phyloP scores from a whole-genome alignment of 78 protist genomes.

The Dictyostelium citrinum region DNA sequence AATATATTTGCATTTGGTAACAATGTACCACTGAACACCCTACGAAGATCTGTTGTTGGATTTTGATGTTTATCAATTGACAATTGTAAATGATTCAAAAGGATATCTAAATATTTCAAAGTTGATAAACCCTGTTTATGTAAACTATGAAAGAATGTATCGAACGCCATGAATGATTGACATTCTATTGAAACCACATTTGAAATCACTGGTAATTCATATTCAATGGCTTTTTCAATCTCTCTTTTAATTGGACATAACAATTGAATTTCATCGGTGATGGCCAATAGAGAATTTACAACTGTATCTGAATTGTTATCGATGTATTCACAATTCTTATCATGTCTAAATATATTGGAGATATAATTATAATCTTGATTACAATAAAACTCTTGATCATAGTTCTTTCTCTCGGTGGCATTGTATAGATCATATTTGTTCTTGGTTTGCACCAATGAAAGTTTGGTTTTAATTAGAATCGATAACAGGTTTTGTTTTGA shows the following conservation, averaged over 20 bases:
- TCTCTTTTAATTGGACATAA: slow-evolving; percentile 12
- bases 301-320: not conserved
- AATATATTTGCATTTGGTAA: not conserved
- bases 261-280: slow-evolving; percentile 8
- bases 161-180: not conserved
- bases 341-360: slow-evolving; percentile 28
- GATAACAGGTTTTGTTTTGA: slow-evolving; percentile 18
- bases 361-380: slow-evolving; percentile 50
- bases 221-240: not conserved
- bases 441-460: not conserved
- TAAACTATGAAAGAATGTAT: slow-evolving; percentile 20
- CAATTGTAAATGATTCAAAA: not conserved
- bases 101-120: slow-evolving; percentile 2
- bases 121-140: not conserved
- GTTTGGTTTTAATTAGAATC: not conserved
- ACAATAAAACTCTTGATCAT: not conserved
- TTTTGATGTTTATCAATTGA: not conserved
- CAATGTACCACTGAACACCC: not conserved
- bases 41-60: not conserved
- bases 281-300: not conserved
- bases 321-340: not conserved
- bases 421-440: not conserved
- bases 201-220: slow-evolving; percentile 8
- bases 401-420: not conserved
- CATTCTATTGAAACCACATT: slow-evolving; percentile 2